A percentile compares a stretch with the other conserved stretches of the same genome.
phyloP scores from a whole-genome alignment of 2,329 filamentous ascomycete genomes.

The Cladosporium colombiae region DNA sequence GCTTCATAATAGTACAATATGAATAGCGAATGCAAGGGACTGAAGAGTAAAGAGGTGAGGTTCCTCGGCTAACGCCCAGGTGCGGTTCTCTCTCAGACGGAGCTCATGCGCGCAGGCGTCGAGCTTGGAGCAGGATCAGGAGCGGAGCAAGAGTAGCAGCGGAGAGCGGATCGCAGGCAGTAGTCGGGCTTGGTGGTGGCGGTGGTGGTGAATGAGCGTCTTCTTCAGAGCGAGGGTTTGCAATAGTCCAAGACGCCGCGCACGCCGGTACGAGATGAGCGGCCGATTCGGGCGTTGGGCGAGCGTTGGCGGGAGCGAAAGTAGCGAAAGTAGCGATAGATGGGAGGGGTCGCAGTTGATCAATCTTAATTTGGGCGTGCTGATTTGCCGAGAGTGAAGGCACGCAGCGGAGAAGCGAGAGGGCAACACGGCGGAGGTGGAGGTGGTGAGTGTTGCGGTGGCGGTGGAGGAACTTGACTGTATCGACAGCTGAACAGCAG shows the following conservation, averaged over 20 bases:
- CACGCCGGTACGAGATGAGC: conserved; percentile 3
- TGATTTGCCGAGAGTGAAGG: conserved; percentile 14
- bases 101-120: conserved; percentile 13
- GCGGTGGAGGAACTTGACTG: not conserved
- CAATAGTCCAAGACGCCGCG: not conserved
- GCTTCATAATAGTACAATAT: conserved; percentile 22
- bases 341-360: conserved; percentile 10
- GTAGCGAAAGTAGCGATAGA: not conserved
- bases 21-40: conserved; percentile 10
- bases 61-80: conserved; percentile 2
- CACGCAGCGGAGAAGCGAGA: conserved; percentile 10
- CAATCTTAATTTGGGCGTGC: not conserved
- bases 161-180: not conserved
- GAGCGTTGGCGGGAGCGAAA: conserved; percentile 9
- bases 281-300: conserved; percentile 4
- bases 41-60: not conserved
- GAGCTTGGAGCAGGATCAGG: not conserved
- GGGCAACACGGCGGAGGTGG: not conserved
- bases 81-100: conserved; percentile 9
- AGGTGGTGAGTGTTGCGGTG: not conserved
- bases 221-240: not conserved
- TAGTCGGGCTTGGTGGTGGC: not conserved
- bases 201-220: not conserved
- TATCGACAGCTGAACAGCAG: not conserved
- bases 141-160: conserved; percentile 4